Conservation (phyloP, 176 grass and related monocot species). For the Thalia dealbata region DNA sequence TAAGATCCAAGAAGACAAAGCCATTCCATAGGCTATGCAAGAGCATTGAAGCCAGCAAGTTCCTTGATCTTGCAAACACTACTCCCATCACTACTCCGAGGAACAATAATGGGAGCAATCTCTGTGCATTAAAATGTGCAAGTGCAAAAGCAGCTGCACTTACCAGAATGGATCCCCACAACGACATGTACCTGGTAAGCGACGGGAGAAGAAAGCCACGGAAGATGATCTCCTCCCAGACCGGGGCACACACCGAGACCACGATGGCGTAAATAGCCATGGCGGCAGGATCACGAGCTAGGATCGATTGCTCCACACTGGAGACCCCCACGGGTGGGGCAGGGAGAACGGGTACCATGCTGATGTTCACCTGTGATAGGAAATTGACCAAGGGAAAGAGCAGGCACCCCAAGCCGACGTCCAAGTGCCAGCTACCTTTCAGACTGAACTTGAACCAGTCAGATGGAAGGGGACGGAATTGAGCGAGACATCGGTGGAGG, state of each 20-base stretch:
- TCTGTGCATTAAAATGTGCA: conserved; percentile 90
- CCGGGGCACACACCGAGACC: conserved; percentile 71
- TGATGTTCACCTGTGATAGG: conserved; percentile 84
- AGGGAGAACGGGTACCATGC: conserved; percentile 43
- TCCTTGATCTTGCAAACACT: conserved; percentile 68
- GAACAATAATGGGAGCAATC: conserved; percentile 74
- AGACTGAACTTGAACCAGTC: conserved; percentile 86
- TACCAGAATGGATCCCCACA: conserved; percentile 58
- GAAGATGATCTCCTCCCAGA: conserved; percentile 97
- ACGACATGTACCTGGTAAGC: conserved; percentile 74
- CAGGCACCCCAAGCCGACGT: conserved; percentile 60
- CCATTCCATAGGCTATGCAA: conserved; percentile 93
- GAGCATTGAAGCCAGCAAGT: conserved; percentile 66
- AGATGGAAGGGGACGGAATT: conserved; percentile 73
- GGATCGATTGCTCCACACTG: conserved; percentile 90
- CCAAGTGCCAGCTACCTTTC: conserved; percentile 63
- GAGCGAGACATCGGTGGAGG: conserved; percentile 74
- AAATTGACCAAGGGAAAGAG: conserved; percentile 83
- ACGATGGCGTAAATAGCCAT: conserved; percentile 82
- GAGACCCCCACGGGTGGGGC: conserved; percentile 42
- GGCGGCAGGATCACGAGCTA: conserved; percentile 68
- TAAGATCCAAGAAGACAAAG: conserved; percentile 92
- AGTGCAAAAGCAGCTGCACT: conserved; percentile 72
- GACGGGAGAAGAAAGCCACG: conserved; percentile 95
- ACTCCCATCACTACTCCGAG: conserved; percentile 89